Evolutionary conservation across 345 rosid species (phyloP).

Genomic region (Lumnitzera racemosa): DNA sequence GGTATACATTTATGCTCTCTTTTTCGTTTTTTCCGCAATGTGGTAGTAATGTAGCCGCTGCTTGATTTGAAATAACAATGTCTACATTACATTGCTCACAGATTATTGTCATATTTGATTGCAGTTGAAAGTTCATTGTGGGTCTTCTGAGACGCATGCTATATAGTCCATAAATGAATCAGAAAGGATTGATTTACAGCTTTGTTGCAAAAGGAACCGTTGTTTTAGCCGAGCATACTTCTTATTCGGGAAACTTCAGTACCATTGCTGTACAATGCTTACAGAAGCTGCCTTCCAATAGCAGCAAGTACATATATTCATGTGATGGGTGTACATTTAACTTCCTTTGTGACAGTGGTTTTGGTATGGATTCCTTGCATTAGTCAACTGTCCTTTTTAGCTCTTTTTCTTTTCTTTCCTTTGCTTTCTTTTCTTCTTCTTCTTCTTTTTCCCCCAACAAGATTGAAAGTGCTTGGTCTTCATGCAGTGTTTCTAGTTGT

Average conservation of each 20-base stretch:
- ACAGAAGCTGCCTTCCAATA: slow-evolving; percentile 84
- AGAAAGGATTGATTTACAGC: slow-evolving; percentile 90
- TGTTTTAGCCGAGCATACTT: slow-evolving; percentile 89
- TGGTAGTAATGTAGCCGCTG: not conserved
- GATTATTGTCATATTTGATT: not conserved
- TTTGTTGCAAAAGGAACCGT: slow-evolving; percentile 93
- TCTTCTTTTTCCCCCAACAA: not conserved
- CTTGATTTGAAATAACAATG: not conserved
- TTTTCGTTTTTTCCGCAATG: not conserved
- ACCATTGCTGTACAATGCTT: slow-evolving; percentile 96
- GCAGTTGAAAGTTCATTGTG: slow-evolving; percentile 17
- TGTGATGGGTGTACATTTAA: slow-evolving; percentile 93
- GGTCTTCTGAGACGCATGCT: slow-evolving; percentile 10
- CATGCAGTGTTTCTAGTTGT: slow-evolving; percentile 87
- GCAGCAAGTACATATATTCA: slow-evolving; percentile 92
- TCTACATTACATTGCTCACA: not conserved
- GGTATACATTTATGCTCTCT: not conserved
- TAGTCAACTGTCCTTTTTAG: not conserved
- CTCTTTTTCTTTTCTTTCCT: slow-evolving; percentile 7
- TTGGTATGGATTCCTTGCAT: slow-evolving; percentile 36
- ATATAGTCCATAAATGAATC: slow-evolving; percentile 46
- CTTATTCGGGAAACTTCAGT: slow-evolving; percentile 91
- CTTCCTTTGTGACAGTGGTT: slow-evolving; percentile 70
- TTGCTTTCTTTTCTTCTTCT: too few relatives aligned
- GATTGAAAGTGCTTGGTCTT: not conserved